Evolutionary conservation across 352 stramenopile genomes (phyloP).

Genomic region (Albugo laibachii): DNA sequence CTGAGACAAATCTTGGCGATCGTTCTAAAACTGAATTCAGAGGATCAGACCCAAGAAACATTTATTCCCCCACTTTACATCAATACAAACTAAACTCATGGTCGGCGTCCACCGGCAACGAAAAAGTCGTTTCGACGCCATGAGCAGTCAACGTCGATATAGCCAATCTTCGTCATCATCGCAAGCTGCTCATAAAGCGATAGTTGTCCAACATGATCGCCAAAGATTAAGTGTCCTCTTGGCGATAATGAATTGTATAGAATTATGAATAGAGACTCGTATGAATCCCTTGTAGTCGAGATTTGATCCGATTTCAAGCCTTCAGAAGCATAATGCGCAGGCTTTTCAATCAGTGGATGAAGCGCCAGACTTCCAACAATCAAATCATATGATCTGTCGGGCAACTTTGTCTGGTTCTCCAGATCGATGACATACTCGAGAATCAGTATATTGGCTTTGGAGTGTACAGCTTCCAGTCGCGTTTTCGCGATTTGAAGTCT

Average conservation of each 20-base stretch:
- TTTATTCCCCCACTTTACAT: not conserved
- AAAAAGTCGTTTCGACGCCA: constrained; percentile 64
- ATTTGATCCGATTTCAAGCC: not conserved
- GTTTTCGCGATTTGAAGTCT: constrained; percentile 26
- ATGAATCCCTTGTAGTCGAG: constrained; percentile 7
- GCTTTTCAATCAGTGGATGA: constrained; percentile 37
- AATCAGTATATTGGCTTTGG: not conserved
- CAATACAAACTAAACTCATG: constrained; percentile 5
- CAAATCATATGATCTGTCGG: constrained; percentile 16
- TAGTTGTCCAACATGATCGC: constrained; percentile 52
- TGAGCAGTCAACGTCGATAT: constrained; percentile 51
- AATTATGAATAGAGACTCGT: constrained; percentile 33
- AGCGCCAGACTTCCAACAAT: constrained; percentile 43
- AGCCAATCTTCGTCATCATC: constrained; percentile 27
- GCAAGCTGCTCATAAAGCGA: constrained; percentile 40
- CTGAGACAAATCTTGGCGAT: no score
- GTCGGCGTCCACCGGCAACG: constrained; percentile 31
- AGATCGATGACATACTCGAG: constrained; percentile 2
- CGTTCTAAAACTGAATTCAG: constrained; percentile 1
- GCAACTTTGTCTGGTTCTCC: not conserved
- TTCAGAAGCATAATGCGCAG: constrained; percentile 18
- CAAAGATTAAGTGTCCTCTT: constrained; percentile 42
- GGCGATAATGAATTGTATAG: constrained; percentile 28
- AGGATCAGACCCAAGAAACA: not conserved
- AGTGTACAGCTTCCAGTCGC: constrained; percentile 8